phyloP scores from a whole-genome alignment of 2,329 filamentous ascomycete species.

The Coniochaeta sp. region DNA sequence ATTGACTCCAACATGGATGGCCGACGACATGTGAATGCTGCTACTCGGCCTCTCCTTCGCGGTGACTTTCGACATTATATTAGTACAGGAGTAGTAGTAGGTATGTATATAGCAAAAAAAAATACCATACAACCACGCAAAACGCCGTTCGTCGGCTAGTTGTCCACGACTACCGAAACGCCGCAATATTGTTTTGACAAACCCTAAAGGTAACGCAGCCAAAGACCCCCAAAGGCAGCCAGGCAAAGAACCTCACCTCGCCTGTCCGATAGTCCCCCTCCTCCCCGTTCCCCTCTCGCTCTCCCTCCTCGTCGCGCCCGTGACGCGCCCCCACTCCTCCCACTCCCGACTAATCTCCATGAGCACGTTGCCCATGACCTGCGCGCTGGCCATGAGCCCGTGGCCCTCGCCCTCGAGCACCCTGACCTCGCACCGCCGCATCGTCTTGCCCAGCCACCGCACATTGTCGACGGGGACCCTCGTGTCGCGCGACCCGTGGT shows the following conservation, averaged over 20 bases:
- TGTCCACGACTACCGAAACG: neutral
- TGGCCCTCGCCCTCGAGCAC: conserved; percentile 89
- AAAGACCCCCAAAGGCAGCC: neutral
- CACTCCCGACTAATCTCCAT: conserved; percentile 93
- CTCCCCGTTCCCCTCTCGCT: conserved; percentile 18
- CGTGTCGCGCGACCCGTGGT: conserved; percentile 85
- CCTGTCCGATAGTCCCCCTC: conserved; percentile 18
- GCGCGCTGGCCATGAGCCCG: conserved; percentile 88
- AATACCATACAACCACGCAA: neutral
- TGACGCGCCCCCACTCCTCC: conserved; percentile 74
- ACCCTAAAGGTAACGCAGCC: no score
- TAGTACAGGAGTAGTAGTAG: neutral
- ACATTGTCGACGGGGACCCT: conserved; percentile 94
- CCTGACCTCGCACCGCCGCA: conserved; percentile 87
- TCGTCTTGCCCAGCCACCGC: conserved; percentile 86
- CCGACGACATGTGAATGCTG: no score
- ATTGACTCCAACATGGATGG: no score
- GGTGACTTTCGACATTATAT: neutral
- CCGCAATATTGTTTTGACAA: no score
- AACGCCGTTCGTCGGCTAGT: neutral
- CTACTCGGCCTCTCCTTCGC: no score
- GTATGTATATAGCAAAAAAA: neutral
- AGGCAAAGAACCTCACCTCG: conserved; percentile 8
- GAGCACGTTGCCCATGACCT: conserved; percentile 88
- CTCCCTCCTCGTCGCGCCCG: conserved; percentile 22